Base-by-base conservation (phyloP, 768 basidiomycete species). In the Dioszegia aurantiaca region DNA sequence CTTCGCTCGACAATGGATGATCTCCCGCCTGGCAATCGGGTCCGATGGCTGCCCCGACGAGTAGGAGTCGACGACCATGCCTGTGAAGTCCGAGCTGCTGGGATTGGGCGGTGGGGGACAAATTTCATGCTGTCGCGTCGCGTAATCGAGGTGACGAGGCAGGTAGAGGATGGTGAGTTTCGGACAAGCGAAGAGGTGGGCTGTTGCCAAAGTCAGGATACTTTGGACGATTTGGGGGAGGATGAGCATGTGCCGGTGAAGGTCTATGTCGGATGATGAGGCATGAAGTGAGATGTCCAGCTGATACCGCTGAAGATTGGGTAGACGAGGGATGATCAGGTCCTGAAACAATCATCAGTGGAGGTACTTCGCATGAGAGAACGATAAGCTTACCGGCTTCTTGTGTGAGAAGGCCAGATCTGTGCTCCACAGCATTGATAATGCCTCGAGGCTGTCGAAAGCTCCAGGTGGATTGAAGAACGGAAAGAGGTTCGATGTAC, bases 241-340 rank as follows among this genome's bases (percentile, higher is more conserved):
- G 24, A 53, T 40, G 4, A 53, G 51, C 37, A 53, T 53, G 26
- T 53, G 51, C 14, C 51, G 51, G 23, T 39, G 10, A 10, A 53
- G 51, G 51, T 53, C 51, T 24, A 53, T 23, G 23, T 53, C 51
- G 36, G 51, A 53, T 27, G 51, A 40, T 2, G 51, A 39, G 37
- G 51, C 14, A 24, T 53, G 33, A n/a, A 53, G 51, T 21, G 51
- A 53, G 23, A 57, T 48, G 10, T 61, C 48, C 17, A 61, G 56
- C 1, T 61, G 55, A 43, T 61, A 61, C 27, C 24, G 28, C 19
- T 47, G 39, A 3, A 61, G 48, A 45, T 61, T 61, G 17, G 49
- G 60, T 21, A 61, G 43, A 0, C 49, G 49, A 23, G 60, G 60
- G 16, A 61, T 55, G 43, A 39, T 33, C 33, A 17, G 21, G 4